These are phyloP conservation scores for Fraxinus floribunda DNA, from an alignment of 305 asterid species.

Conservation along the genomic window DNA sequence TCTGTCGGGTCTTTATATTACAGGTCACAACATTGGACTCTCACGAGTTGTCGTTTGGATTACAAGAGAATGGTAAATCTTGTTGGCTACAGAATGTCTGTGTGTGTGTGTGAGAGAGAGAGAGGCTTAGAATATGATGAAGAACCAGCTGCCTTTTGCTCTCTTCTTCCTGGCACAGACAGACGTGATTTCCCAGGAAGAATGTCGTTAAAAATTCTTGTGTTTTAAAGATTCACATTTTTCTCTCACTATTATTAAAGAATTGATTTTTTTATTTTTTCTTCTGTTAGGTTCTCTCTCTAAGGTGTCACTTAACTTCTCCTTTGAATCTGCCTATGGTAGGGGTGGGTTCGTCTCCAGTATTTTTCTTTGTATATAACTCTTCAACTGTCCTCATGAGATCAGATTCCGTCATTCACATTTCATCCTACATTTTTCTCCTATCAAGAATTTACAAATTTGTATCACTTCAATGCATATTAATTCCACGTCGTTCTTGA, in stretches of 20 bases:
- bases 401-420: not conserved
- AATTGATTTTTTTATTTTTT: constrained; percentile 1
- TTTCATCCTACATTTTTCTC: not conserved
- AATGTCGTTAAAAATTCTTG: not conserved
- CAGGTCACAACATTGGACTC: constrained; percentile 4
- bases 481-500: not conserved
- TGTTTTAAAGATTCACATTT: not conserved
- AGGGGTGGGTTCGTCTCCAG: not conserved
- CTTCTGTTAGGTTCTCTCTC: constrained; percentile 22
- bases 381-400: not conserved
- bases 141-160: constrained; percentile 36
- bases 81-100: constrained; percentile 1
- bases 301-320: not conserved
- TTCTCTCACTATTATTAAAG: constrained; percentile 18
- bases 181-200: constrained; percentile 29
- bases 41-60: constrained; percentile 1
- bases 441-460: not conserved
- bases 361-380: not conserved
- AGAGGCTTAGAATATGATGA: constrained; percentile 14
- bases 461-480: not conserved
- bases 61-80: not conserved
- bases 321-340: not conserved
- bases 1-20: constrained; percentile 4
- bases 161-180: constrained; percentile 20
- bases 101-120: not conserved